These are phyloP conservation scores for Marsdenia floribunda DNA, from an alignment of 257 asterid genomes.

Conservation along the genomic window DNA sequence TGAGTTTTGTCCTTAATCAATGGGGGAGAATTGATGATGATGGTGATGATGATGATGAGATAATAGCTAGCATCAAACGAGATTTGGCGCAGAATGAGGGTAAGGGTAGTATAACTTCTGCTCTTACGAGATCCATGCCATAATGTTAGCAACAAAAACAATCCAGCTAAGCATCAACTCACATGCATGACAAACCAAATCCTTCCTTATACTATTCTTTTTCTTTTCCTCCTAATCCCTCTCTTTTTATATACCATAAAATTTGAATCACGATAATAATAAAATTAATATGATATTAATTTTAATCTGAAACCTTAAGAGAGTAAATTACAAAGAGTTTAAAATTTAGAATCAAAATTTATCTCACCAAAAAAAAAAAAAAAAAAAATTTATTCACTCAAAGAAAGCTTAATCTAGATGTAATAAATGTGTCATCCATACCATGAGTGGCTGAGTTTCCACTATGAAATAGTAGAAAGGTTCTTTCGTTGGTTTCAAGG, in stretches of 20 bases:
- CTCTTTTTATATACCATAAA: not conserved
- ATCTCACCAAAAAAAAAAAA: too few relatives aligned
- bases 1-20: not conserved
- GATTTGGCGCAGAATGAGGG: not conserved
- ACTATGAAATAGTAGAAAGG: not conserved
- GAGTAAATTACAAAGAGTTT: too few relatives aligned
- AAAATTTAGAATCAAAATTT: too few relatives aligned
- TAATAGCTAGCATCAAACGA: not conserved
- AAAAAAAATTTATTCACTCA: too few relatives aligned
- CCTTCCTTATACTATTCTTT: not conserved
- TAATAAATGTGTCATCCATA: too few relatives aligned
- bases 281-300: too few relatives aligned
- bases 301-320: too few relatives aligned
- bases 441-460: not conserved
- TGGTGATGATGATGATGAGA: too few relatives aligned
- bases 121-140: not conserved
- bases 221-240: not conserved
- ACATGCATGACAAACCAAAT: constrained; percentile 16
- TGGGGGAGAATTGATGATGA: constrained; percentile 6
- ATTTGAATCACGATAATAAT: too few relatives aligned
- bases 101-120: not conserved
- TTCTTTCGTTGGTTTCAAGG: not conserved
- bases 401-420: too few relatives aligned
- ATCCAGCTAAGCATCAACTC: constrained; percentile 12
- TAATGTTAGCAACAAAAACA: not conserved